phyloP scores from a whole-genome alignment of 768 basidiomycete species.

The Rhodotorula babjevae region DNA sequence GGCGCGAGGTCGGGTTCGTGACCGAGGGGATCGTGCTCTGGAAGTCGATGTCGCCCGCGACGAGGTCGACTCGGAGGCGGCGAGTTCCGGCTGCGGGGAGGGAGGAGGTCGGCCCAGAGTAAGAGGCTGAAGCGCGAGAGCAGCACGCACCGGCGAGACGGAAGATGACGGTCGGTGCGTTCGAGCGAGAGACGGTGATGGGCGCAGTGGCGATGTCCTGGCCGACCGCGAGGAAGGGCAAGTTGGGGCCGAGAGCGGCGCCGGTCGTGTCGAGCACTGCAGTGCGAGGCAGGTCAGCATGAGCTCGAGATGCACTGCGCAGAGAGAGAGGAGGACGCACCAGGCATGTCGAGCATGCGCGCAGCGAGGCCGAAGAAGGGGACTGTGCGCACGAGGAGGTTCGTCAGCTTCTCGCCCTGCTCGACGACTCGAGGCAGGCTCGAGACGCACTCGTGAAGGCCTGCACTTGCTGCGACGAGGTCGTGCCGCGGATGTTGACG shows the following conservation, averaged over 20 bases:
- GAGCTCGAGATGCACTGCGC: background rate
- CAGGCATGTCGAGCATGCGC: constrained; percentile 52
- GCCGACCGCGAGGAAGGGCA: constrained; percentile 53
- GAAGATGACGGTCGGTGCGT: constrained; percentile 52
- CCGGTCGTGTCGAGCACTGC: constrained; percentile 54
- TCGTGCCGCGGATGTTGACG: constrained; percentile 43
- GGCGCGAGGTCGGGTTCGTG: constrained; percentile 10
- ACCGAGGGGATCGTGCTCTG: constrained; percentile 32
- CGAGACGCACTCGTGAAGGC: background rate
- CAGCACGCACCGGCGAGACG: constrained; percentile 46
- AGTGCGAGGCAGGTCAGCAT: no score
- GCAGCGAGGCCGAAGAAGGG: constrained; percentile 54
- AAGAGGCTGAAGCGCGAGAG: no score
- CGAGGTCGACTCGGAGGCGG: constrained; percentile 31
- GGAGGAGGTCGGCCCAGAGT: background rate
- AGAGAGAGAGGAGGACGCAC: background rate
- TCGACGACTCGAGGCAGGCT: background rate
- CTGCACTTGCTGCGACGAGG: constrained; percentile 17
- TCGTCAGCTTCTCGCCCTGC: background rate
- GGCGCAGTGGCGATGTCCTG: constrained; percentile 49
- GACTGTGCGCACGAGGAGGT: constrained; percentile 39
- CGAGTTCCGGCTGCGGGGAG: background rate
- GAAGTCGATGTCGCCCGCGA: constrained; percentile 35
- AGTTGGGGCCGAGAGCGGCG: constrained; percentile 50
- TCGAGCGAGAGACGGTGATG: constrained; percentile 51